Evolutionary conservation across 495 filamentous ascomycete species (phyloP).

Genomic region (Hyaloscypha hepaticicola): DNA sequence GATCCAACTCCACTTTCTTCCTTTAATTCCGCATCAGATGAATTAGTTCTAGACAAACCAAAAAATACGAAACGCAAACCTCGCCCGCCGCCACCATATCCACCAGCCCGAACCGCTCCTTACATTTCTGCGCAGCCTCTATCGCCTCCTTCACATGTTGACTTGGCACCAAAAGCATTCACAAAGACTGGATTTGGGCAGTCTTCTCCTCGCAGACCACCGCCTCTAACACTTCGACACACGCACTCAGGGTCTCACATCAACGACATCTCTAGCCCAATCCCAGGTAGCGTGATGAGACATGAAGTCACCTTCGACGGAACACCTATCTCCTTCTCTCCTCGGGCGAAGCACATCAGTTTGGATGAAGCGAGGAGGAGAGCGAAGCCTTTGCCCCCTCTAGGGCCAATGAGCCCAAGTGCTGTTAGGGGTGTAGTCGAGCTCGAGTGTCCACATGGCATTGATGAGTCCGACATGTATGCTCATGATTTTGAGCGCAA

Average conservation of each 20-base stretch:
- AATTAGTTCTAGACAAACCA: neutral
- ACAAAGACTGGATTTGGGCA: neutral
- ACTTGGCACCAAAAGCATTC: conserved; percentile 6
- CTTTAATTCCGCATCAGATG: conserved; percentile 13
- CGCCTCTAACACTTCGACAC: neutral
- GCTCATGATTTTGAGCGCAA: neutral
- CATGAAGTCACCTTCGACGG: conserved; percentile 17
- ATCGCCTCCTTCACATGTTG: conserved; percentile 3
- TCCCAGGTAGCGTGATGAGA: conserved; percentile 3
- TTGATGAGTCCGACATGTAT: neutral
- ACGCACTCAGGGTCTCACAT: neutral
- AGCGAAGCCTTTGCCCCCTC: conserved; percentile 21
- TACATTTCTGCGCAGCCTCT: neutral
- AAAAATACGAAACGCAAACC: neutral
- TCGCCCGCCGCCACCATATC: conserved; percentile 4
- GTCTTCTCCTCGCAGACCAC: neutral
- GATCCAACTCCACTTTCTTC: conserved; percentile 16
- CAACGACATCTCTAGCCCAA: conserved; percentile 10
- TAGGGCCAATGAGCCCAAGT: conserved; percentile 21
- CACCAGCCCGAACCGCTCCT: neutral
- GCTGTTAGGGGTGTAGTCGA: conserved; percentile 18
- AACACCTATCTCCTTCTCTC: conserved; percentile 1
- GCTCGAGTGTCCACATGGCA: conserved; percentile 10
- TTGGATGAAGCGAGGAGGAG: conserved; percentile 18
- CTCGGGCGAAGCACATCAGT: conserved; percentile 4